Evolutionary conservation across 805 yeast genomes (phyloP).

Genomic region (Aciculoconidium aculeatum): DNA sequence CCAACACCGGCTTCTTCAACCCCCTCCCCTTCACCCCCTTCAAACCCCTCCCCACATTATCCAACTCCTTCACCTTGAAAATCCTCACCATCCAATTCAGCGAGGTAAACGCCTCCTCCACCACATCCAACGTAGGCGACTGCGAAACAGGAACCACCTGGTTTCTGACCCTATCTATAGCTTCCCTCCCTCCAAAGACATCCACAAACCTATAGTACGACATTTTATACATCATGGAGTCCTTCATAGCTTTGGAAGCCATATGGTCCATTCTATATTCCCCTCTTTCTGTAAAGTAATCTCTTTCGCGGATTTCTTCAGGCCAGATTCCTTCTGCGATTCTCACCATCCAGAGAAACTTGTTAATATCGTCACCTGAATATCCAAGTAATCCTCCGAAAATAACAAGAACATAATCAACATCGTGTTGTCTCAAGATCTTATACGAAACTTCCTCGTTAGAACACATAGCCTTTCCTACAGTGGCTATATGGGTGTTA

Average conservation of each 20-base stretch:
- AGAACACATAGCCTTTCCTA: slow-evolving; percentile 96
- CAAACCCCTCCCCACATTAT: slow-evolving; percentile 78
- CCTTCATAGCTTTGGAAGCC: slow-evolving; percentile 81
- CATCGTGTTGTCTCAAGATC: slow-evolving; percentile 84
- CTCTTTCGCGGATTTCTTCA: slow-evolving; percentile 86
- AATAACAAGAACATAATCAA: slow-evolving; percentile 86
- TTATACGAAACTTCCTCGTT: slow-evolving; percentile 84
- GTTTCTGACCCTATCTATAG: slow-evolving; percentile 80
- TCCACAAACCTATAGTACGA: slow-evolving; percentile 83
- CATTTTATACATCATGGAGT: slow-evolving; percentile 92
- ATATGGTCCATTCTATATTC: slow-evolving; percentile 80
- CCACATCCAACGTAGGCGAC: slow-evolving; percentile 54
- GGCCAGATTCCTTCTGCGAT: slow-evolving; percentile 99
- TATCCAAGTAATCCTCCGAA: slow-evolving; percentile 93
- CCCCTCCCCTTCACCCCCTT: slow-evolving; percentile 37
- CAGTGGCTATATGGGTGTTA: slow-evolving; percentile 98
- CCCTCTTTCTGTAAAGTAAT: slow-evolving; percentile 77
- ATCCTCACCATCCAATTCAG: slow-evolving; percentile 97
- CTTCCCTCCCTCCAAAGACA: slow-evolving; percentile 54
- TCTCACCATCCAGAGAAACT: slow-evolving; percentile 97
- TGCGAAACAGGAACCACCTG: slow-evolving; percentile 57
- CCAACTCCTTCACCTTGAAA: slow-evolving; percentile 85
- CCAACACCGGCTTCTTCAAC: slow-evolving; percentile 51
- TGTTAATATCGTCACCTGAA: slow-evolving; percentile 94
- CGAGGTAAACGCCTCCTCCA: slow-evolving; percentile 92